These are phyloP conservation scores for Fusarium udum DNA, from an alignment of 2,329 filamentous ascomycete species.

Conservation along the genomic window DNA sequence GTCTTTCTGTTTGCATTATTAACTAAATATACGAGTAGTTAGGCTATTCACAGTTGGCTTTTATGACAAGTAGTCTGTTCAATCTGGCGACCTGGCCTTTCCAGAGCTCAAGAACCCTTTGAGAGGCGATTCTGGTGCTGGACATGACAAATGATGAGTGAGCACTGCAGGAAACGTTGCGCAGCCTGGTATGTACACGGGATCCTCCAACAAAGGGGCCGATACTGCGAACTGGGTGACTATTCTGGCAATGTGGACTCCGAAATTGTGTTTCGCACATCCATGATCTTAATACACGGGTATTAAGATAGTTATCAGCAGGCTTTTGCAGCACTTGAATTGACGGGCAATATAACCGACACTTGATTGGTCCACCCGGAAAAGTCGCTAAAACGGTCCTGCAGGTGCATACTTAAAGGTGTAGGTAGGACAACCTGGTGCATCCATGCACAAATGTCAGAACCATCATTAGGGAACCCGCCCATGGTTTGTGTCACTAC, in stretches of 20 bases:
- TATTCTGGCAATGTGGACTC: constrained; percentile 37
- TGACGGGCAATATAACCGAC: constrained; percentile 3
- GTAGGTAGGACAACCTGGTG: constrained; percentile 30
- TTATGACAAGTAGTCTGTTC: not conserved
- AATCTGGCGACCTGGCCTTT: constrained; percentile 10
- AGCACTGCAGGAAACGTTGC: constrained; percentile 30
- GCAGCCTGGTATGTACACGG: constrained; percentile 9
- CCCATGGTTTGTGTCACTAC: constrained; percentile 24
- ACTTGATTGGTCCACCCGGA: constrained; percentile 31
- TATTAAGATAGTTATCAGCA: constrained; percentile 43
- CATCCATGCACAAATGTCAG: constrained; percentile 37
- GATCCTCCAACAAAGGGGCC: constrained; percentile 37
- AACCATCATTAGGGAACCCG: constrained; percentile 24
- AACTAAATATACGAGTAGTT: not conserved
- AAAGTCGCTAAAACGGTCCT: constrained; percentile 43
- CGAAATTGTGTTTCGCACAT: constrained; percentile 45
- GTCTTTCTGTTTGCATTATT: not conserved
- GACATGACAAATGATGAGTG: constrained; percentile 37
- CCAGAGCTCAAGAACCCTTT: not conserved
- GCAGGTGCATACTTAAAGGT: constrained; percentile 41
- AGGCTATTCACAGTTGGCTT: constrained; percentile 11
- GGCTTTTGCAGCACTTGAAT: constrained; percentile 30
- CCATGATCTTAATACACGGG: constrained; percentile 40
- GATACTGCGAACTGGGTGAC: constrained; percentile 32
- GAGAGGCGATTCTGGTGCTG: constrained; percentile 31